A percentile compares a stretch with the other conserved stretches of the same genome.
Evolutionary conservation across 352 stramenopile genomes (phyloP).

Genomic region (Aphanomyces astaci): DNA sequence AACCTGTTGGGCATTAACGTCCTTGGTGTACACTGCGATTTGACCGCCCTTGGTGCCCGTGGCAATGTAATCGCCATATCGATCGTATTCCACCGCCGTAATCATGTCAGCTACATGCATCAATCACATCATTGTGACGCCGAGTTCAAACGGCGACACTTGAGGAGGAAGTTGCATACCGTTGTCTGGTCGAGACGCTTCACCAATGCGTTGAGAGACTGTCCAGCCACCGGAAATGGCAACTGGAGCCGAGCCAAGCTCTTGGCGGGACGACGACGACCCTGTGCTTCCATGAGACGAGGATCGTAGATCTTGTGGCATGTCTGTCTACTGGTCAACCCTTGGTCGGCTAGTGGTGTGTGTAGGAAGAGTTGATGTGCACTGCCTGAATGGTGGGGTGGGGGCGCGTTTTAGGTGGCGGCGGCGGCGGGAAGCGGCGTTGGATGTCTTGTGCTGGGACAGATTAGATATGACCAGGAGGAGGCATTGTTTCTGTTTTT

Average conservation of each 20-base stretch:
- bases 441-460: background rate
- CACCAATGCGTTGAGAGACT: background rate
- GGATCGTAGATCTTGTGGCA: background rate
- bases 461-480: background rate
- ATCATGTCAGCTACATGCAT: slow-evolving; percentile 83
- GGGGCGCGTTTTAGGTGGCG: background rate
- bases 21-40: slow-evolving; percentile 84
- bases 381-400: background rate
- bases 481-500: background rate
- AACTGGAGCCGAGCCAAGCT: background rate
- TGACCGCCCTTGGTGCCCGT: slow-evolving; percentile 91
- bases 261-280: background rate
- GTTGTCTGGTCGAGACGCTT: no score
- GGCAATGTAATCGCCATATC: slow-evolving; percentile 85
- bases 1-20: slow-evolving; percentile 25
- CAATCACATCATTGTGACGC: background rate
- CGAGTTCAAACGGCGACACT: background rate
- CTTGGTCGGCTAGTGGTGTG: background rate
- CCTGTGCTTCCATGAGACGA: background rate
- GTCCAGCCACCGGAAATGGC: background rate
- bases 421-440: background rate
- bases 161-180: background rate
- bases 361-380: background rate
- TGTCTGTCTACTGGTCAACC: no score
- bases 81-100: slow-evolving; percentile 92